A percentile compares a stretch with the other conserved stretches of the same genome.
These are phyloP conservation scores for Aspergillus cejpii DNA, from an alignment of 2,329 filamentous ascomycete genomes.

Conservation along the genomic window DNA sequence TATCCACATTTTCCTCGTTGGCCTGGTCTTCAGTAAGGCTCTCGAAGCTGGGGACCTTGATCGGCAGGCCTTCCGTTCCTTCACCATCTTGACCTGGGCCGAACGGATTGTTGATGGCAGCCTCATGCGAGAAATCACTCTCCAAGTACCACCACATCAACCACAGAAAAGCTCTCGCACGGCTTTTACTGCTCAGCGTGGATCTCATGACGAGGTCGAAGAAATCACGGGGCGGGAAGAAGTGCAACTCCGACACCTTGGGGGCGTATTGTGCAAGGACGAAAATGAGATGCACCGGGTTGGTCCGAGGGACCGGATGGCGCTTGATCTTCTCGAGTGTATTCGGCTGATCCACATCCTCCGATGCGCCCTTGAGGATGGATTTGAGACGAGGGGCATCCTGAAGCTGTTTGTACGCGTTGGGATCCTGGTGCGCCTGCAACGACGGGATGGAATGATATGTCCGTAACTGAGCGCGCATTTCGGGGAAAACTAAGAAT, in stretches of 20 bases:
- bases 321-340: constrained; percentile 76
- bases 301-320: constrained; percentile 66
- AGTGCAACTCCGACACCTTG: constrained; percentile 89
- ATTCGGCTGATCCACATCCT: constrained; percentile 78
- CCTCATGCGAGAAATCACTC: constrained; percentile 85
- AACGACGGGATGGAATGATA: constrained; percentile 97
- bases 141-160: constrained; percentile 99
- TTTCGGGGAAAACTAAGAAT: constrained; percentile 84
- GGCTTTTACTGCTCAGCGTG: constrained; percentile 70
- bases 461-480: constrained; percentile 93
- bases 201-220: constrained; percentile 94
- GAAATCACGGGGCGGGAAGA: constrained; percentile 77
- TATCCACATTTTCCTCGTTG: constrained; percentile 47
- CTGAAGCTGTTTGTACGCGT: constrained; percentile 95
- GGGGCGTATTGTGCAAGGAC: constrained; percentile 83
- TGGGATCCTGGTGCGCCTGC: constrained; percentile 88
- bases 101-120: constrained; percentile 85
- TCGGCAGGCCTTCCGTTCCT: constrained; percentile 38
- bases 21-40: constrained; percentile 46
- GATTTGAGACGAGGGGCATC: constrained; percentile 94
- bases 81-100: constrained; percentile 50
- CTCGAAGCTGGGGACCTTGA: constrained; percentile 45
- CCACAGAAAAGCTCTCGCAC: constrained; percentile 88
- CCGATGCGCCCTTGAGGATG: constrained; percentile 91
- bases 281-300: constrained; percentile 95